A percentile compares a stretch with the other conserved stretches of the same genome.
Evolutionary conservation across 768 basidiomycete species (phyloP).

Genomic region (Leccinum barrowsii): DNA sequence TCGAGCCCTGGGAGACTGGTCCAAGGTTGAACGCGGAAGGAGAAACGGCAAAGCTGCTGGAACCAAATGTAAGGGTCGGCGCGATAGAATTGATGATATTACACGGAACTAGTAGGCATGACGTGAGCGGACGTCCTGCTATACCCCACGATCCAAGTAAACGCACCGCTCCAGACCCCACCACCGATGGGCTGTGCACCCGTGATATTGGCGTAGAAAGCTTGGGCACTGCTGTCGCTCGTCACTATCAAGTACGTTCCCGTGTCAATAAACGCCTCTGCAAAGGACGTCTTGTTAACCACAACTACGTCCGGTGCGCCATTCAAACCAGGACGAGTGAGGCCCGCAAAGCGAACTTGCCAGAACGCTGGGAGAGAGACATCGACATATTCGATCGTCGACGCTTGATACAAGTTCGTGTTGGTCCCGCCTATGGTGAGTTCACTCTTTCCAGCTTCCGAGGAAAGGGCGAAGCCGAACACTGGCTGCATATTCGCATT

Average conservation of each 20-base stretch:
- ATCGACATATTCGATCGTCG: conserved; percentile 35
- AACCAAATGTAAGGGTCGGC: conserved; percentile 39
- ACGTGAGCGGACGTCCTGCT: background rate
- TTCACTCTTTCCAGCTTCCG: conserved; percentile 40
- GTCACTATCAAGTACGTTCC: conserved; percentile 30
- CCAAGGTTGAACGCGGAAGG: conserved; percentile 43
- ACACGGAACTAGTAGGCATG: conserved; percentile 32
- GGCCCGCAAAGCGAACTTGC: conserved; percentile 34
- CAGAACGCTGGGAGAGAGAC: conserved; percentile 35
- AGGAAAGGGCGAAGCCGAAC: conserved; percentile 49
- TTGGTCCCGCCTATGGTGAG: conserved; percentile 57
- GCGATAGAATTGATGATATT: conserved; percentile 18
- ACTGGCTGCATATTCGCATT: conserved; percentile 31
- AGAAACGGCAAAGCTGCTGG: conserved; percentile 35
- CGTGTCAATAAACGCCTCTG: conserved; percentile 35
- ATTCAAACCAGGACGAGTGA: conserved; percentile 24
- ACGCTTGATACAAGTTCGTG: conserved; percentile 40
- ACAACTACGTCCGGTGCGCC: conserved; percentile 21
- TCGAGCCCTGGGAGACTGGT: conserved; percentile 24
- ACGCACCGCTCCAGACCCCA: conserved; percentile 36
- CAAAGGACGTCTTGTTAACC: conserved; percentile 19
- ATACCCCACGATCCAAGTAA: background rate
- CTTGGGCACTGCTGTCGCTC: conserved; percentile 21
- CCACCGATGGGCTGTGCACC: conserved; percentile 28
- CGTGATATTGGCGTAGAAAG: conserved; percentile 30